Base-by-base conservation (phyloP, 2,329 filamentous ascomycete genomes). In the Talaromyces pinophilus region DNA sequence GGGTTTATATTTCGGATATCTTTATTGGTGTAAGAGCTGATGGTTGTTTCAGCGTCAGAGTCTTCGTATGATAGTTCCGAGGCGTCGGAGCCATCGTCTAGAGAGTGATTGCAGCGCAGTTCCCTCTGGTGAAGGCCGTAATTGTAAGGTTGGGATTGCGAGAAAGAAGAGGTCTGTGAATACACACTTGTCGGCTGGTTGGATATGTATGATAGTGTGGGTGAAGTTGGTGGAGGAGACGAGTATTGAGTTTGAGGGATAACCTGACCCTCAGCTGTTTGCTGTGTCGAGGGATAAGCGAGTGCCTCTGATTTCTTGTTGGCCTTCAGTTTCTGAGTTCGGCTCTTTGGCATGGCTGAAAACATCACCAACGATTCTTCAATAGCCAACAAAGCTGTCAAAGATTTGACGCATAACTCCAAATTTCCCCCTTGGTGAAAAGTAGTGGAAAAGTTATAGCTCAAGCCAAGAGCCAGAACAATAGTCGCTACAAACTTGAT, bases 361-460 rank as follows among this genome's bases (percentile, higher is more conserved):
- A 63, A 44, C 44, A 65, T 28, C 8, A 71, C 71, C 60, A 80
- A 64, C n/a, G 72, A 70, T 63, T 81, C 79, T 59, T 81, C 78
- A 4, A 73, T 72, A 17, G 72, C 71, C 75, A 81, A 79, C 46
- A 81, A 79, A 19, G 75, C 67, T 57, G 80, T 69, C 35, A 81
- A 72, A 17, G 75, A 68, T 65, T 78, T 78, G 22, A 78, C 78
- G 62, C 78, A 79, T 59, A 74, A 72, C 64, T 81, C 77, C 61
- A 80, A 78, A 57, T 77, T 76, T 46, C 76, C 72, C 33, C 74
- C 71, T 40, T 64, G 75, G 72, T 42, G 71, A 35, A 62, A 42
- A 54, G 46, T 52, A 13, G 30, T 50, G 38, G 65, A 63, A 35
- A 67, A 63, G n/a, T 63, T 59, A n/a, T 52, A 67, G 22, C 66